These are phyloP conservation scores for Sporobolomyces roseus DNA, from an alignment of 768 basidiomycete species.

Conservation along the genomic window DNA sequence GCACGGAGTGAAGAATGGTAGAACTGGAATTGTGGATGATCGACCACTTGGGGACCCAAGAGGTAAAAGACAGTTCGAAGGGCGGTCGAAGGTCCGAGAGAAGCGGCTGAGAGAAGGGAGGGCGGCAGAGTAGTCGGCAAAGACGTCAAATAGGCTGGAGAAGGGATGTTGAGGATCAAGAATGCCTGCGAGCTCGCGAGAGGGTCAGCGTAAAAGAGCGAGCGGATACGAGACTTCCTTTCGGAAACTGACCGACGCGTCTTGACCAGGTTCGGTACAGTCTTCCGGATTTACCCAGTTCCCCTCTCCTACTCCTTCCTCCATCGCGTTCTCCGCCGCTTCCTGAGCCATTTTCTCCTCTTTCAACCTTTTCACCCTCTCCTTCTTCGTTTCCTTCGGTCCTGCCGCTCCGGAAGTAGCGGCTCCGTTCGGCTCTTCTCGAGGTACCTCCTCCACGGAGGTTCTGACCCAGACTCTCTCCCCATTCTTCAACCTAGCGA, in stretches of 20 bases:
- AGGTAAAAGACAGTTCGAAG: constrained; percentile 60
- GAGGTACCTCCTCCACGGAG: too few relatives aligned
- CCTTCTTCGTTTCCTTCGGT: constrained; percentile 38
- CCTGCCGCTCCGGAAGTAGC: too few relatives aligned
- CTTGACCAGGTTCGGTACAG: constrained; percentile 44
- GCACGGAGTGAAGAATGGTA: constrained; percentile 50
- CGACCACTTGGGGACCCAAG: constrained; percentile 65
- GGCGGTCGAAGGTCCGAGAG: constrained; percentile 54
- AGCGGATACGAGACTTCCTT: background rate
- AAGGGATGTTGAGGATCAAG: constrained; percentile 70
- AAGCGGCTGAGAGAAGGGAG: constrained; percentile 55
- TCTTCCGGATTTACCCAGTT: constrained; percentile 47
- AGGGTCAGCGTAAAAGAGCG: background rate
- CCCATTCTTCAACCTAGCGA: constrained; percentile 64
- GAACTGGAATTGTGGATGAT: constrained; percentile 62
- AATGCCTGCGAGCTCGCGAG: constrained; percentile 53
- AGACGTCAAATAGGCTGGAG: constrained; percentile 46
- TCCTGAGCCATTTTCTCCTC: constrained; percentile 2
- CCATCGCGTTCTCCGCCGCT: background rate
- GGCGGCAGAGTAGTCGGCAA: background rate
- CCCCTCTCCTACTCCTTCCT: constrained; percentile 35
- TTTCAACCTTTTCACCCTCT: constrained; percentile 48
- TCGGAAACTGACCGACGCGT: constrained; percentile 45
- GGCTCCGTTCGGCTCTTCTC: too few relatives aligned
- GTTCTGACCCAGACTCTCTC: constrained; percentile 52